Base-by-base conservation (phyloP, 495 filamentous ascomycete species). In the Hyaloscypha hepaticicola region DNA sequence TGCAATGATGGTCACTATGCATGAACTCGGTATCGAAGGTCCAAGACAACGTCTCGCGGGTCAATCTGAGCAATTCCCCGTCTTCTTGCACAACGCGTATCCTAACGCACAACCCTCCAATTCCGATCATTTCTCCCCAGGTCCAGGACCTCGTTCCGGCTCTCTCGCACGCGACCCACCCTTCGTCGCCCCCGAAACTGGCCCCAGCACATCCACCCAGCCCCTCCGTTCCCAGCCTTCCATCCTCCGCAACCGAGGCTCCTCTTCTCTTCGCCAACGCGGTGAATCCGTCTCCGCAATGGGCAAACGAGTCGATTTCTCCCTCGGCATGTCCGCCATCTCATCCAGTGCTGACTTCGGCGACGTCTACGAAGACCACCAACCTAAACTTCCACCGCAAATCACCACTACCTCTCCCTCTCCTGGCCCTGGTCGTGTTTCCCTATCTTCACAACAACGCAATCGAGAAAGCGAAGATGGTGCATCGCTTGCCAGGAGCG, bases 21-120 rank as follows among this genome's bases (percentile, higher is more conserved):
- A 80, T 2, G 90, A 95, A 68, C 86, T 93, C 63, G 91, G 92
- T 67, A 93, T 97, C 72, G 90, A 96, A 81, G 91, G 92, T 38
- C 92, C 92, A 48, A 85, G 86, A 68, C 85, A 88, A 77, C 87
- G 89, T 71, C 86, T 85, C 72, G 88, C 91, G 31, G 90, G 92
- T 56, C 77, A 80, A 3, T 74, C 76, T 52, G 70, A 73, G 24
- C 77, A 80, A 26, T 79, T 79, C 71, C 82, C 86, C 28, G 72
- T 80, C 70, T 84, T 75, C 71, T 52, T 74, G 55, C 31, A 71
- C 45, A 64, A 62, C 28, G 63, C 66, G 27, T 66, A 69, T 60
- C 66, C 70, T 1, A 27, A 64, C 24, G 21, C n/a, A 0, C 25
- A 53, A 25, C 34, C 49, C 33, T 22, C 50, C 29, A 27, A 19